These are phyloP conservation scores for Hydrangea macrophylla DNA, from an alignment of 148 eudicot genomes.

Conservation along the genomic window DNA sequence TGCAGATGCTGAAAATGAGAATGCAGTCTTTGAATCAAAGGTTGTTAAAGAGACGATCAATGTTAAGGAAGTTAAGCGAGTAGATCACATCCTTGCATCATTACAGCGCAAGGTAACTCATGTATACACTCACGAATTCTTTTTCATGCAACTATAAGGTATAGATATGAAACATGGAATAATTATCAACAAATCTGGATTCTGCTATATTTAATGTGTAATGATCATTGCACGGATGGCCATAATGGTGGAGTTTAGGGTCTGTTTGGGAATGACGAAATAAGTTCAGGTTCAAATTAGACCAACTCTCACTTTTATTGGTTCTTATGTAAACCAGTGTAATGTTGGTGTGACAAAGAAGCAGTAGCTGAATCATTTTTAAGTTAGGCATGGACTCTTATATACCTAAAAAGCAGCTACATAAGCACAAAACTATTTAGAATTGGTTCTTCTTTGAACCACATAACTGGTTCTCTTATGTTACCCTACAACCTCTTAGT, in stretches of 20 bases:
- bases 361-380: no score
- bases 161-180: not conserved
- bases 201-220: not conserved
- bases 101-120: constrained; percentile 78
- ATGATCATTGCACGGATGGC: not conserved
- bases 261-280: no score
- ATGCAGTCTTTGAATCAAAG: constrained; percentile 40
- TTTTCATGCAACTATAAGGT: not conserved
- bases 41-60: constrained; percentile 63
- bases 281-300: no score
- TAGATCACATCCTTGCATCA: constrained; percentile 72
- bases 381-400: no score
- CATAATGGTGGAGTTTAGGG: not conserved
- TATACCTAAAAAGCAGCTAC: no score
- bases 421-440: no score
- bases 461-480: no score
- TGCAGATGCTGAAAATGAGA: constrained; percentile 61
- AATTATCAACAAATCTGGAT: not conserved
- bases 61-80: constrained; percentile 70
- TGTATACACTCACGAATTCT: not conserved
- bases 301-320: no score
- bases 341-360: no score
- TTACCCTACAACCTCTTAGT: no score
- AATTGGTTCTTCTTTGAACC: no score
- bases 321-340: no score